Evolutionary conservation across 148 eudicot genomes (phyloP).

Genomic region (Chenopodium quinoa): DNA sequence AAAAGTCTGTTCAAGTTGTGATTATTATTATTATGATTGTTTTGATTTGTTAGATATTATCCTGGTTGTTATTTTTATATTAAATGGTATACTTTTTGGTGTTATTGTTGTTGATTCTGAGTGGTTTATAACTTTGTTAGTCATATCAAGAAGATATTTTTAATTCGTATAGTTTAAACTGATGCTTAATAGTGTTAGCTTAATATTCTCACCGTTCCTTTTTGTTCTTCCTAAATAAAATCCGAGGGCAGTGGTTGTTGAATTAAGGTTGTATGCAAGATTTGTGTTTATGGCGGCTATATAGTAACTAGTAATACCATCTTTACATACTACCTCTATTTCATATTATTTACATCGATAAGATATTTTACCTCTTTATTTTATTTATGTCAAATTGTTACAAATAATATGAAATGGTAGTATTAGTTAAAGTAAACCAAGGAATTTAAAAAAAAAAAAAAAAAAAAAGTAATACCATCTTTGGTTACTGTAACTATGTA

Average conservation of each 20-base stretch:
- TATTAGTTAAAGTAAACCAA: too few species aligned
- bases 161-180: not conserved
- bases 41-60: not conserved
- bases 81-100: not conserved
- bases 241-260: too few species aligned
- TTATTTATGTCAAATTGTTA: too few species aligned
- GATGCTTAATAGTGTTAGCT: not conserved
- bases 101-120: not conserved
- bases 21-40: not conserved
- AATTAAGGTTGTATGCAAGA: too few species aligned
- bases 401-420: too few species aligned
- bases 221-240: too few species aligned
- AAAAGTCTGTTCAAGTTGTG: not conserved
- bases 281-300: not conserved
- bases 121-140: not conserved
- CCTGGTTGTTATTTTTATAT: not conserved
- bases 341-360: too few species aligned
- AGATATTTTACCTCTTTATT: too few species aligned
- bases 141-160: conserved; percentile 5
- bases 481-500: not conserved
- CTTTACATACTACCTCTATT: not conserved
- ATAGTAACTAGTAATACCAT: too few species aligned
- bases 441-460: too few species aligned
- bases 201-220: too few species aligned
- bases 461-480: too few species aligned